Evolutionary conservation across 495 filamentous ascomycete species (phyloP), one percentile per base, ranked within the genome.

Genomic region (Penicillium taxi): DNA sequence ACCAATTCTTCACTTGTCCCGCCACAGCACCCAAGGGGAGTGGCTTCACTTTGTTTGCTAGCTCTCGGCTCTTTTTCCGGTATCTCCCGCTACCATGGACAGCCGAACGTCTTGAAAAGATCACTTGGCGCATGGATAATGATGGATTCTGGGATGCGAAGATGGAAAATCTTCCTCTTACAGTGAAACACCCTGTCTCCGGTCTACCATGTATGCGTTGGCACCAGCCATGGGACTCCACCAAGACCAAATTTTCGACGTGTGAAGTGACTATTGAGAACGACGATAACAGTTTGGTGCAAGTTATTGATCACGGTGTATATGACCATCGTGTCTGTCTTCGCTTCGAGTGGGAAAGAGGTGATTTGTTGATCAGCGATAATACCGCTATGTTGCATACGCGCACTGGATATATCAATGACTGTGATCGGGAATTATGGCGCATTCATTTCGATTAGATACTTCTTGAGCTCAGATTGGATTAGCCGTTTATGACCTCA

Each of bases 291-390:
- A 32, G 34, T 17, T 30, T 57, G 2, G 39, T 52, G 0, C 40
- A 50, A 11, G 29, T 59, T n/a, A 30, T 74, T 3, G 61, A 67
- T 30, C 32, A 34, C 7, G 29, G 74, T 14, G 44, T 67, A 9
- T 68, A 75, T 38, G 74, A 77, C 44, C 57, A 65, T 11, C 58
- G 74, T 1, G 65, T 77, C 0, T 66, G 60, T 55, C 38, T 67
- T 45, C 44, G 64, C 39, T 64, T 57, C 45, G 31, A 45, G 8
- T 77, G 72, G 73, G 55, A 72, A 32, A 59, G 67, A 43, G 74
- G 73, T 0, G 74, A 79, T 52, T n/a, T 75, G 21, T 41, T 79
- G 11, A 49, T 79, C 8, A 70, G 44, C 37, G 75, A 77, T 45
- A 76, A 78, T 32, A 46, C 63, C 3, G 43, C 64, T 5, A 67